phyloP scores from a whole-genome alignment of 345 rosid genomes.

The Populus davidiana region DNA sequence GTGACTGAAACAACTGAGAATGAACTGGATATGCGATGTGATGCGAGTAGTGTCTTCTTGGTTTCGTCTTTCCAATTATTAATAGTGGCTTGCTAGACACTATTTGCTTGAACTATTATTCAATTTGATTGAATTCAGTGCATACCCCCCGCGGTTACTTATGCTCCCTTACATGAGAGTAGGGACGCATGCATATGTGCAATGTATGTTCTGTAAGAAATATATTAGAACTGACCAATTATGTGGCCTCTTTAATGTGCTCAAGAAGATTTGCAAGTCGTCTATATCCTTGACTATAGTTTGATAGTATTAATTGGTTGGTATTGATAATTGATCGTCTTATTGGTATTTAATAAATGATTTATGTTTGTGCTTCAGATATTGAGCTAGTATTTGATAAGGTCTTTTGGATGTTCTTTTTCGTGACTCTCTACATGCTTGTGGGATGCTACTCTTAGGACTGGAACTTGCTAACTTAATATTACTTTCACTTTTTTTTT shows the following conservation, averaged over 20 bases:
- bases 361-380: background rate
- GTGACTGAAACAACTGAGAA: background rate
- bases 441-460: background rate
- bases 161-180: background rate
- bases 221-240: background rate
- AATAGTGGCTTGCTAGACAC: no score
- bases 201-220: background rate
- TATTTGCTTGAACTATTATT: no score
- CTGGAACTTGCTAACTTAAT: slow-evolving; percentile 5
- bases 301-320: background rate
- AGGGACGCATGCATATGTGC: background rate
- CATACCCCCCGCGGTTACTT: no score
- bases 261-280: background rate
- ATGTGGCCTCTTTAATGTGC: background rate
- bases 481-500: background rate
- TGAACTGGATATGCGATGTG: background rate
- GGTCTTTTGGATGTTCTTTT: background rate
- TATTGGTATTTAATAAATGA: background rate
- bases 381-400: background rate
- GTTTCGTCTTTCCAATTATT: background rate
- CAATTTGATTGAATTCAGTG: no score
- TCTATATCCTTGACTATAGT: background rate
- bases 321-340: background rate
- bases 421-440: background rate
- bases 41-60: background rate